Evolutionary conservation across 768 basidiomycete genomes (phyloP).

Genomic region (Xerocomellus amylosporus): DNA sequence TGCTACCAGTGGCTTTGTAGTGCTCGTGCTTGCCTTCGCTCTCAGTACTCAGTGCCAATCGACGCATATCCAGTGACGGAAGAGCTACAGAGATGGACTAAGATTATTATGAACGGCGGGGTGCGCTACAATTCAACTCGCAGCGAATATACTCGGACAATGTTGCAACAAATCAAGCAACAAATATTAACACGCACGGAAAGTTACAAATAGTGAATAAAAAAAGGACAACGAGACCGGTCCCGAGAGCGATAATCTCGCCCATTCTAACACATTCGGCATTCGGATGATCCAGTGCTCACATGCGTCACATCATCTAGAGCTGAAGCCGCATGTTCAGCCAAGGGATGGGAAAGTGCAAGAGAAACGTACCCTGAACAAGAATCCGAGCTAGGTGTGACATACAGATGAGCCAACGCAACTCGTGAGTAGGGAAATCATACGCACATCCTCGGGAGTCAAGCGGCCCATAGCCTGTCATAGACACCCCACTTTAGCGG

Average conservation of each 20-base stretch:
- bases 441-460: conserved; percentile 75
- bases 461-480: conserved; percentile 85
- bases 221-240: neutral
- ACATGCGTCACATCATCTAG: conserved; percentile 10
- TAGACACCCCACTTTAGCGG: conserved; percentile 7
- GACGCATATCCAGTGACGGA: no score
- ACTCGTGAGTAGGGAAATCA: neutral
- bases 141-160: no score
- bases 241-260: neutral
- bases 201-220: neutral
- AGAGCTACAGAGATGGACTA: no score
- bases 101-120: no score
- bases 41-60: no score
- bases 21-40: no score
- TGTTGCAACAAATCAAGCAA: no score
- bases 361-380: conserved; percentile 43
- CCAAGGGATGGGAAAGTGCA: neutral
- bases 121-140: no score
- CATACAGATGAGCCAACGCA: conserved; percentile 4
- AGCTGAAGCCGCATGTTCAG: conserved; percentile 13
- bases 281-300: neutral
- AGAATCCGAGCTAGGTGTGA: conserved; percentile 38
- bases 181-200: neutral
- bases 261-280: neutral
- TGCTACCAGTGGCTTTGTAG: no score